Base-by-base conservation (phyloP, 2,329 filamentous ascomycete genomes). In the Capronia epimyces region DNA sequence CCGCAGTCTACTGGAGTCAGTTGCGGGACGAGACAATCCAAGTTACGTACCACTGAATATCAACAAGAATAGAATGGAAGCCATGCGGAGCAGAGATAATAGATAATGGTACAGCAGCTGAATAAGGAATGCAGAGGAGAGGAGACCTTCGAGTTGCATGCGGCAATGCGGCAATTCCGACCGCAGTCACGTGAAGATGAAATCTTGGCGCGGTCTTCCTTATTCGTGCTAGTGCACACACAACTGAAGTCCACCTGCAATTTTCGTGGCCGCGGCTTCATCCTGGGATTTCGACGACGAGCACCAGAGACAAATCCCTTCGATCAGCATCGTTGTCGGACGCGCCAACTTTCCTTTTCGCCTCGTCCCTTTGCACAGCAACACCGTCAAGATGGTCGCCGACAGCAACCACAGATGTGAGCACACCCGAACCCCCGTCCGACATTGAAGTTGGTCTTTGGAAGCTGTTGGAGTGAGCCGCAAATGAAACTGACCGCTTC, bases 331-430 rank as follows among this genome's bases (percentile, higher is more conserved):
- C 60, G 60, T 66, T 69, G 65, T 63, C 66, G 65, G 68, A 64
- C 64, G 66, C 66, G 64, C 65, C 69, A 15, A 39, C 65, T 69
- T 69, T 60, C 49, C 16, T 32, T 27, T 32, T 12, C 29, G 29
- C 29, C 13, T 49, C 22, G 25, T 39, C 42, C 46, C 29, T 50
- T 49, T 31, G 40, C 34, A 42, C 16, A 50, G 34, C 39, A 52
- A 54, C 43, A 65, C 71, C 75, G 75, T 76, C 84, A 89, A 81
- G 75, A 93, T 93, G 87, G 82, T 85, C 86, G 84, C 86, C 71
- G 86, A 88, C 82, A 79, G 84, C 72, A 86, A 86, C 77, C 86
- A 90, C 83, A 83, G 87, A 86, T 79, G 87, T 91, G 77, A 87
- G 52, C 52, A 53, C 63, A 40, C 45, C 22, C 20, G 20, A 27